A percentile compares a stretch with the other conserved stretches of the same genome.
Conservation (phyloP, 2,329 filamentous ascomycete species). For the Apiospora saccharicola region DNA sequence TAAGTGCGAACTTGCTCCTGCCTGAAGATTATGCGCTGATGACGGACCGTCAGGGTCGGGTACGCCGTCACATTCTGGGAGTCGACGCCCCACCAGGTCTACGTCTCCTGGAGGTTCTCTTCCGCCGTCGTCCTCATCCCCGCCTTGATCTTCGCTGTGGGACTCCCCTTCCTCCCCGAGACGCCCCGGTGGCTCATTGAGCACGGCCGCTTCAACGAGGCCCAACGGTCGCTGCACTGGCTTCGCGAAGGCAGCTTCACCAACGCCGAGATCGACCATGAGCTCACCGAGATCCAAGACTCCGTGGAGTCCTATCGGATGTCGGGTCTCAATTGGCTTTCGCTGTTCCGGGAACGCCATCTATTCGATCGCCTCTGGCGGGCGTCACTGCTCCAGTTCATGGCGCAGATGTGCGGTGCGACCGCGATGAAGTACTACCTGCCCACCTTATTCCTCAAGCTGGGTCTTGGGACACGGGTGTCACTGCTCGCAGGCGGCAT, state of each 20-base stretch:
- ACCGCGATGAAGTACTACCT: slow-evolving; percentile 29
- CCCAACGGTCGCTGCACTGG: slow-evolving; percentile 38
- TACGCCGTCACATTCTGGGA: slow-evolving; percentile 64
- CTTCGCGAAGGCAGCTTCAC: slow-evolving; percentile 47
- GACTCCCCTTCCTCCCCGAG: slow-evolving; percentile 42
- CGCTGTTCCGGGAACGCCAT: slow-evolving; percentile 54
- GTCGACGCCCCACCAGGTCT: slow-evolving; percentile 47
- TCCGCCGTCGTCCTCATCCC: slow-evolving; percentile 61
- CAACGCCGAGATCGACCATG: slow-evolving; percentile 46
- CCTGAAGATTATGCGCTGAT: not conserved
- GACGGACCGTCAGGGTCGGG: slow-evolving; percentile 53
- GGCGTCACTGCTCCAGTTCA: slow-evolving; percentile 61
- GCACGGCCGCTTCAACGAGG: slow-evolving; percentile 40
- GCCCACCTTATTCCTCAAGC: slow-evolving; percentile 23
- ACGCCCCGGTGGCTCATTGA: slow-evolving; percentile 47
- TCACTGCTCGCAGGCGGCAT: slow-evolving; percentile 39
- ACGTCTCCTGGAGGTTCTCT: slow-evolving; percentile 60
- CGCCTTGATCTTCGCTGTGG: slow-evolving; percentile 55
- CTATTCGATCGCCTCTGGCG: slow-evolving; percentile 61
- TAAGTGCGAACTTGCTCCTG: slow-evolving; percentile 37
- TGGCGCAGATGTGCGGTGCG: slow-evolving; percentile 54
- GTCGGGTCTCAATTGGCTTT: slow-evolving; percentile 53
- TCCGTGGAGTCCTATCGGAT: slow-evolving; percentile 44
- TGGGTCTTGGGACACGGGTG: slow-evolving; percentile 15
- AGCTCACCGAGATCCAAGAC: slow-evolving; percentile 51